Evolutionary conservation across 306 rosid species (phyloP).

Genomic region (Quillaja saponaria): DNA sequence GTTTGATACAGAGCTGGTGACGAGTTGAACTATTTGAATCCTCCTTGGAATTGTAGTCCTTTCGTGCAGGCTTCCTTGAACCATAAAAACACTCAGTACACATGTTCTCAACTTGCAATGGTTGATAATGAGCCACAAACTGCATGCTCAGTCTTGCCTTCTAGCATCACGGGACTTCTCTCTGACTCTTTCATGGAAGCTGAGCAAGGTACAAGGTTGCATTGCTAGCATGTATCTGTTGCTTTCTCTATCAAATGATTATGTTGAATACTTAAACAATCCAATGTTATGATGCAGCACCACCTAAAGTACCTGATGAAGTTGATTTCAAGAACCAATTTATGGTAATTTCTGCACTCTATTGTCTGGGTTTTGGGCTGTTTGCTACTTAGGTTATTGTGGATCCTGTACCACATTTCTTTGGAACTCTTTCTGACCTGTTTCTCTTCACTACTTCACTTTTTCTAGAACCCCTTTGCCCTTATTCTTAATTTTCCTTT

Average conservation of each 20-base stretch:
- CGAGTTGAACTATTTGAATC: constrained; percentile 23
- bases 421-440: no score
- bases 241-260: constrained; percentile 12
- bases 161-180: constrained; percentile 19
- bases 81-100: constrained; percentile 16
- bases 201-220: constrained; percentile 5
- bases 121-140: constrained; percentile 11
- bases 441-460: no score
- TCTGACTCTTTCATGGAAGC: constrained; percentile 9
- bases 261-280: constrained; percentile 5
- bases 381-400: neutral
- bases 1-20: constrained; percentile 18
- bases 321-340: constrained; percentile 26
- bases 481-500: neutral
- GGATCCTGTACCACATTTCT: no score
- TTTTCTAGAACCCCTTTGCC: neutral
- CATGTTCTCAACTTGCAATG: constrained; percentile 15
- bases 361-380: neutral
- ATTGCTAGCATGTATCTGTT: no score
- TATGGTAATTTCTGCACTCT: neutral
- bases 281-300: constrained; percentile 11
- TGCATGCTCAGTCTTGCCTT: constrained; percentile 22
- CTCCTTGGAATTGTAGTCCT: constrained; percentile 5
- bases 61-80: constrained; percentile 28
- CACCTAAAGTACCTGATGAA: constrained; percentile 1